Percentiles rank a stretch among this genome's conserved stretches.
These are phyloP conservation scores for Phanerochaete carnosa DNA, from an alignment of 768 basidiomycete species.

Conservation along the genomic window DNA sequence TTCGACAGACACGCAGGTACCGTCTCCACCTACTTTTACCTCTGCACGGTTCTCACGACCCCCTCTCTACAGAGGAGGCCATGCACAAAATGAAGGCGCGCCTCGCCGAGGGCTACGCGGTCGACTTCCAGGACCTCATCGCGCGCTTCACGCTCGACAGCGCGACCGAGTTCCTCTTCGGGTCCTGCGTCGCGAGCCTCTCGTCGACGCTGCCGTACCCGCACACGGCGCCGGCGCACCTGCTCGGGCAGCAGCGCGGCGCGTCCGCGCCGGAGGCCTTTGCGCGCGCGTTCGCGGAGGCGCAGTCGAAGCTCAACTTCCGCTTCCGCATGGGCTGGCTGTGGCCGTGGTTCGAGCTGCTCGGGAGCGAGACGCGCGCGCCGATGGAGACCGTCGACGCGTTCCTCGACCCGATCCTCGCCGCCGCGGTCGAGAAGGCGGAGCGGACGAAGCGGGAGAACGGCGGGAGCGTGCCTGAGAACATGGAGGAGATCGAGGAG, in stretches of 20 bases:
- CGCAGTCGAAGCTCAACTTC: constrained; percentile 25
- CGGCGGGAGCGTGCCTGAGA: not conserved
- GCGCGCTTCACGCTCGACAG: constrained; percentile 49
- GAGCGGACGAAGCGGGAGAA: not conserved
- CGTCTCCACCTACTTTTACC: not conserved
- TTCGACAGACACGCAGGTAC: constrained; percentile 27
- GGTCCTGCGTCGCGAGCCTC: constrained; percentile 38
- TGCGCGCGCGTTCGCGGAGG: constrained; percentile 28
- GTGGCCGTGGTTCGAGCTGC: constrained; percentile 41
- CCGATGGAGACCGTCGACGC: constrained; percentile 37
- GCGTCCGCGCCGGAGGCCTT: constrained; percentile 12
- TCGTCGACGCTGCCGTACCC: constrained; percentile 36
- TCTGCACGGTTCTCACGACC: not conserved
- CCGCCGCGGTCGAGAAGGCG: constrained; percentile 27
- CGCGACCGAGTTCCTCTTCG: constrained; percentile 53
- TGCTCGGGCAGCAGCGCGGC: not conserved
- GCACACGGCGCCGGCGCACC: constrained; percentile 17
- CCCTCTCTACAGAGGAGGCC: constrained; percentile 14
- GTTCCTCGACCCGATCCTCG: constrained; percentile 38
- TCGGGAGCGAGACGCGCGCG: constrained; percentile 25
- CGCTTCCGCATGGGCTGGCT: constrained; percentile 28
- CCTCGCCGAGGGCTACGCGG: constrained; percentile 22
- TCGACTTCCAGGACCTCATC: constrained; percentile 39
- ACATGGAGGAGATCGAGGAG: constrained; percentile 18
- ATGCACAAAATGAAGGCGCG: constrained; percentile 26